phyloP scores from a whole-genome alignment of 192 early-diverging fungal species.

The Mortierella alpina region DNA sequence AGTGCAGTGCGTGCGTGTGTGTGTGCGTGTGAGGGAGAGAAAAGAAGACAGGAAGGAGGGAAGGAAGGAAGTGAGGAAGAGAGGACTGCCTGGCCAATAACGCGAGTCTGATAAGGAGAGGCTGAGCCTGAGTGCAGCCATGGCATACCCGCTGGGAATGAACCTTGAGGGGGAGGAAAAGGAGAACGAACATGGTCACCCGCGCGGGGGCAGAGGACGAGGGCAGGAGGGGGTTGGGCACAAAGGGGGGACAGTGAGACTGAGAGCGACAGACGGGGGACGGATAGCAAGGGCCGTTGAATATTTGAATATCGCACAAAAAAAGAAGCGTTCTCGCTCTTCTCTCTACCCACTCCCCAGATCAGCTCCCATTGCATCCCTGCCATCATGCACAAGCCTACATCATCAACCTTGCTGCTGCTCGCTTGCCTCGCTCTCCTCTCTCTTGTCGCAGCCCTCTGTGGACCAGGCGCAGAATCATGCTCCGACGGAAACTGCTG shows the following conservation, averaged over 20 bases:
- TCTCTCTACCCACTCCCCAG: not conserved
- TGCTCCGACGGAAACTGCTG: constrained; percentile 11
- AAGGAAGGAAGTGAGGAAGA: not conserved
- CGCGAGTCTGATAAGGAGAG: no score
- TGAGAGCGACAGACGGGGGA: no score
- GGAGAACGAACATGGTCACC: no score
- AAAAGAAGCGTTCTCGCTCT: not conserved
- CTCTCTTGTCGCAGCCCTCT: constrained; percentile 3
- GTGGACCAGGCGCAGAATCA: not conserved
- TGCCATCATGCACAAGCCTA: constrained; percentile 12
- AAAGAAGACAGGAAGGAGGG: not conserved
- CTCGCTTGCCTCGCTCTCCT: constrained; percentile 15
- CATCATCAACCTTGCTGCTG: constrained; percentile 13
- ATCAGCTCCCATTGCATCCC: not conserved
- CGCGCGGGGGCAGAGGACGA: no score
- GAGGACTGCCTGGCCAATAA: not conserved
- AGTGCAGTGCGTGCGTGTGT: not conserved
- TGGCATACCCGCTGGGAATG: no score
- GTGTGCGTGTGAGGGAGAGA: not conserved
- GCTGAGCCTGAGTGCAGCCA: no score
- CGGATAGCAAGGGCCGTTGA: no score
- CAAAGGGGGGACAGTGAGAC: no score
- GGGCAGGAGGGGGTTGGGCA: no score
- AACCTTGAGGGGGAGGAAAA: no score
- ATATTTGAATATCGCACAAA: not conserved